A percentile compares a stretch with the other conserved stretches of the same genome.
phyloP scores from a whole-genome alignment of 176 grass and related monocot genomes.

The Melocanna baccifera region DNA sequence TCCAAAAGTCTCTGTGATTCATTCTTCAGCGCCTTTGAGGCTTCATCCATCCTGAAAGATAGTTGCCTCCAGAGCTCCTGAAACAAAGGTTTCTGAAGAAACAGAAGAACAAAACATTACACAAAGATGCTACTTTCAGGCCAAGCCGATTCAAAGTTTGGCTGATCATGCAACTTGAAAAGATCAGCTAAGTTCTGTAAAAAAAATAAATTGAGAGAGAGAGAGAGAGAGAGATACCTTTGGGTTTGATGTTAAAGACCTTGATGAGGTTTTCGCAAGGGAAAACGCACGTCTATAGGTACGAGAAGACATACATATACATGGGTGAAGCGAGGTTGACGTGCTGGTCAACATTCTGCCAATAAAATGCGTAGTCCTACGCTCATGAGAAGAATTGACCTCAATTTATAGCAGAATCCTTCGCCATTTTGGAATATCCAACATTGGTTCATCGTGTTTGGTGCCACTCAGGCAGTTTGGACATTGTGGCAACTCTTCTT shows the following conservation, averaged over 20 bases:
- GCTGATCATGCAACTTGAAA: background rate
- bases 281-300: background rate
- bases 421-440: background rate
- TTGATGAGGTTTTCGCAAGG: background rate
- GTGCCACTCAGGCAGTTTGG: background rate
- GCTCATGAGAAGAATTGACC: background rate
- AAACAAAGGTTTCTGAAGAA: conserved; percentile 28
- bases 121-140: background rate
- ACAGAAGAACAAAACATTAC: background rate
- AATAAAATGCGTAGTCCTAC: background rate
- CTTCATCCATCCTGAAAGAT: conserved; percentile 19
- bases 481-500: background rate
- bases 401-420: conserved; percentile 8
- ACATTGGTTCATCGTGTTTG: background rate
- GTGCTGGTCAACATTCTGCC: background rate
- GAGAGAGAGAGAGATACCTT: background rate
- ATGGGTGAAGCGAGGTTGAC: background rate
- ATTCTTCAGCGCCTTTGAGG: conserved; percentile 19
- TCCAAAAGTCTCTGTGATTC: conserved; percentile 24
- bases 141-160: background rate
- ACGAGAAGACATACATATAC: background rate
- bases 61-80: conserved; percentile 2
- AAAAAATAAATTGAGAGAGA: background rate
- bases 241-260: background rate
- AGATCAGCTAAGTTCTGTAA: no score